A percentile compares a stretch with the other conserved stretches of the same genome.
These are phyloP conservation scores for Crithidia bombi DNA, from an alignment of 208 protist genomes.

Conservation along the genomic window DNA sequence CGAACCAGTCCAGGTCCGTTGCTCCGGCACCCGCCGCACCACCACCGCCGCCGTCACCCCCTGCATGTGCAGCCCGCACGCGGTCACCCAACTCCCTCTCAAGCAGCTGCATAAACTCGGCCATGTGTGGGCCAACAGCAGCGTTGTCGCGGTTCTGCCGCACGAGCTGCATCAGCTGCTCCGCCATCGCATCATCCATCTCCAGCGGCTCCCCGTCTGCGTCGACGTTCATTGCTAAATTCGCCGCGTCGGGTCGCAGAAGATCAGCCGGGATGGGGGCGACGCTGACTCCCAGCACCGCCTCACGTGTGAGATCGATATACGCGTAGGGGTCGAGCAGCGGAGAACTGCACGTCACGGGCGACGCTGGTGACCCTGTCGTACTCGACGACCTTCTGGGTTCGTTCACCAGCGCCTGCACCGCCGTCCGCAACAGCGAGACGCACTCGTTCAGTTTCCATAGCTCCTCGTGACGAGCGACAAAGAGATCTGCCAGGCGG, in stretches of 20 bases:
- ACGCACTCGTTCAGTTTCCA: conserved; percentile 67
- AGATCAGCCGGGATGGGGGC: conserved; percentile 58
- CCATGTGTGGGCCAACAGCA: conserved; percentile 2
- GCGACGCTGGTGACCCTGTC: not conserved
- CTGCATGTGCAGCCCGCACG: not conserved
- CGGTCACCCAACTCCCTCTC: conserved; percentile 9
- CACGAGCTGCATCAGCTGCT: conserved; percentile 32
- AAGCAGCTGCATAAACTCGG: conserved; percentile 21
- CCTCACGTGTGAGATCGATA: conserved; percentile 35
- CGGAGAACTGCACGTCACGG: not conserved
- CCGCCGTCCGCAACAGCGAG: conserved; percentile 24
- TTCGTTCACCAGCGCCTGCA: conserved; percentile 15
- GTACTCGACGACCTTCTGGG: not conserved
- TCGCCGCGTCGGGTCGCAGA: conserved; percentile 37
- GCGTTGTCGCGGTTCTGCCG: conserved; percentile 15
- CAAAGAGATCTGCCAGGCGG: conserved; percentile 58
- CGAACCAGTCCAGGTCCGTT: not conserved
- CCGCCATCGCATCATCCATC: conserved; percentile 11
- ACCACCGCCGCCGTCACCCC: not conserved
- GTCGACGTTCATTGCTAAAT: conserved; percentile 12
- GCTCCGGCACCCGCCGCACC: not conserved
- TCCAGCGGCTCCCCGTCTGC: not conserved
- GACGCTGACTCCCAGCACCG: conserved; percentile 46
- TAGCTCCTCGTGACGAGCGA: conserved; percentile 71
- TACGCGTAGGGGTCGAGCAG: conserved; percentile 26